Base-by-base conservation (phyloP, 768 basidiomycete species). In the Cantharellus anzutake region DNA sequence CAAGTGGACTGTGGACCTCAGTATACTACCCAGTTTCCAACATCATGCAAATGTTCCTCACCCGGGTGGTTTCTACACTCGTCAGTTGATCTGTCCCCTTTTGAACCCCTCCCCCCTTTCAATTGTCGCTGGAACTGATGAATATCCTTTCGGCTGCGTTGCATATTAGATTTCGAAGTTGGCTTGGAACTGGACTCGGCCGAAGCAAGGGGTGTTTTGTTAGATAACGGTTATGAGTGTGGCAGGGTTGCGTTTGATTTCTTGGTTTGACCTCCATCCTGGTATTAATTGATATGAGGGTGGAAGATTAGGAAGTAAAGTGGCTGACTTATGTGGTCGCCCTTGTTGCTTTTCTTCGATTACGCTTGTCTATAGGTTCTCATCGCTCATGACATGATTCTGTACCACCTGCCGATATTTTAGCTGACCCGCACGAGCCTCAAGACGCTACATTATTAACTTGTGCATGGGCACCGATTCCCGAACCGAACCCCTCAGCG, bases 1-100 rank as follows among this genome's bases (percentile, higher is more conserved):
- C 58, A 63, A 65, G 38, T 91, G 88, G 88, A 89, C 84, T 5
- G 87, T 91, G 41, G 83, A 91, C 69, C 75, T 91, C 57, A 79
- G 80, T 50, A 76, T 82, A 35, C 71, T 91, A 58, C 88, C 88
- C 42, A 80, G 80, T 56, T 90, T 89, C 74, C 82, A 78, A 67
- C 79, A 81, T 62, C 82, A 83, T 64, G 82, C 83, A 56, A 71
- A 71, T n/a, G 66, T 73, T 60, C 75, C 79, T 5, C 74, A 76
- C 51, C 68, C 72, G 44, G 73, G 74, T 56, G 86, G 86, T 4
- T 90, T 89, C 70, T 91, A 86, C 66, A 86, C 85, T 56, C 86
- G 84, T 83, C 63, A 61, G 76, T 67, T 41, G 42, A 14, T 37
- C 52, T 11, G 44, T 29, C 20, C 20, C 20, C 20, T 29, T 29